A percentile compares a stretch with the other conserved stretches of the same genome.
Evolutionary conservation across 495 filamentous ascomycete species (phyloP).

Genomic region (Xylaria venustula): DNA sequence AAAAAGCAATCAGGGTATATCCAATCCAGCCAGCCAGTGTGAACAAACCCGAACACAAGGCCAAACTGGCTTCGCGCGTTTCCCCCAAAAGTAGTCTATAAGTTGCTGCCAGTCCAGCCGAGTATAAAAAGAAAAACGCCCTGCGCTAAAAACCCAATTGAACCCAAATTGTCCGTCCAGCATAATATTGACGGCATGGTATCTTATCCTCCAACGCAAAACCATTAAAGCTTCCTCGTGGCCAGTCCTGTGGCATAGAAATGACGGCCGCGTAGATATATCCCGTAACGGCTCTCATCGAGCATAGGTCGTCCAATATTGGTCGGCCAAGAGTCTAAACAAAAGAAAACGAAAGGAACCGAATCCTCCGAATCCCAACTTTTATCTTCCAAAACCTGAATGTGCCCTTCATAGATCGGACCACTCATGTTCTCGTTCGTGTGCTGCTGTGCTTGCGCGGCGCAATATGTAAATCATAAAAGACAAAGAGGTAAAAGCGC

Average conservation of each 20-base stretch:
- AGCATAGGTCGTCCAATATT: no score
- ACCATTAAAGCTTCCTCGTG: not conserved
- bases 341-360: conserved; percentile 7
- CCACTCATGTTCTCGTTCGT: conserved; percentile 8
- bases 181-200: not conserved
- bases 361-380: conserved; percentile 5
- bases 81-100: conserved; percentile 24
- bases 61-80: conserved; percentile 14
- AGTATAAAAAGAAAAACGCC: conserved; percentile 10
- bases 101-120: conserved; percentile 11
- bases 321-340: conserved; percentile 5
- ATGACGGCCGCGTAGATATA: not conserved
- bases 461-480: conserved; percentile 10
- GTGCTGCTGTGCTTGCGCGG: conserved; percentile 15
- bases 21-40: conserved; percentile 31
- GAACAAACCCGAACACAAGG: conserved; percentile 25
- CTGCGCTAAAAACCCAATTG: conserved; percentile 10
- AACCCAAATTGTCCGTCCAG: not conserved
- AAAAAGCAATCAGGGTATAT: conserved; percentile 31
- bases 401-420: not conserved
- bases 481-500: conserved; percentile 23
- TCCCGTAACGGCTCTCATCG: not conserved
- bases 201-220: not conserved
- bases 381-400: conserved; percentile 11
- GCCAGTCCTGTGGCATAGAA: not conserved